These are phyloP conservation scores for Aspergillus pseudoviridinutans DNA, from an alignment of 2,329 filamentous ascomycete species.

Conservation along the genomic window DNA sequence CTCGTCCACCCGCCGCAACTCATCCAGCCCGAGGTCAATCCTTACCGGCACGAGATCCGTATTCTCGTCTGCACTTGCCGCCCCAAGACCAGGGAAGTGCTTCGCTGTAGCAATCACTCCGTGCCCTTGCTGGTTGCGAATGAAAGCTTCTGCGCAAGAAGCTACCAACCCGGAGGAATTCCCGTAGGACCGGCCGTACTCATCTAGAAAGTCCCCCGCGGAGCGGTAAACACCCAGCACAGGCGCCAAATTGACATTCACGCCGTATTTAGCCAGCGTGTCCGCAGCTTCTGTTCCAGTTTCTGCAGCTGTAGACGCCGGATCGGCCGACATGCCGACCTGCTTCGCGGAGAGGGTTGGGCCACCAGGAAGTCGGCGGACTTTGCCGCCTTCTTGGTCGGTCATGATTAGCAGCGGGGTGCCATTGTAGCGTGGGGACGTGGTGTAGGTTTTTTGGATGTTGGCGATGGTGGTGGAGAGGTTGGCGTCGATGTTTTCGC, in stretches of 20 bases:
- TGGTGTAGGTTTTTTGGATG: conserved; percentile 22
- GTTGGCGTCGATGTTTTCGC: conserved; percentile 25
- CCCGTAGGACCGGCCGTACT: conserved; percentile 23
- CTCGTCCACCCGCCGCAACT: conserved; percentile 23
- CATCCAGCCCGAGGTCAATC: conserved; percentile 17
- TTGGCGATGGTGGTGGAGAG: conserved; percentile 16
- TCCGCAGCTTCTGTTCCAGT: conserved; percentile 20
- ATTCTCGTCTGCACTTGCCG: conserved; percentile 19
- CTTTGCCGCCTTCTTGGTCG: conserved; percentile 31
- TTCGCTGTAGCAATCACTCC: conserved; percentile 25
- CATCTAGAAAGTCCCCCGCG: conserved; percentile 24
- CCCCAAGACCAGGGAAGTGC: conserved; percentile 30
- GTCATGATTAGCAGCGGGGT: conserved; percentile 28
- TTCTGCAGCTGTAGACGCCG: conserved; percentile 13
- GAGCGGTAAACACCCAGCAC: conserved; percentile 28
- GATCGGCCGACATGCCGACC: conserved; percentile 19
- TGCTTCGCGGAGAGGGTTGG: conserved; percentile 22
- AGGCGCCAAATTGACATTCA: conserved; percentile 26
- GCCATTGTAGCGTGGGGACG: conserved; percentile 17
- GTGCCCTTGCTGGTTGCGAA: conserved; percentile 18
- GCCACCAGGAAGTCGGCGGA: conserved; percentile 24
- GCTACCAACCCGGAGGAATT: conserved; percentile 20
- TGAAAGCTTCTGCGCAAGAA: conserved; percentile 19
- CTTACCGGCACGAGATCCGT: conserved; percentile 27
- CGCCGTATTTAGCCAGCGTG: conserved; percentile 11